phyloP scores from a whole-genome alignment of 371 early-diverging fungal species.

The Rhizopus microsporus region DNA sequence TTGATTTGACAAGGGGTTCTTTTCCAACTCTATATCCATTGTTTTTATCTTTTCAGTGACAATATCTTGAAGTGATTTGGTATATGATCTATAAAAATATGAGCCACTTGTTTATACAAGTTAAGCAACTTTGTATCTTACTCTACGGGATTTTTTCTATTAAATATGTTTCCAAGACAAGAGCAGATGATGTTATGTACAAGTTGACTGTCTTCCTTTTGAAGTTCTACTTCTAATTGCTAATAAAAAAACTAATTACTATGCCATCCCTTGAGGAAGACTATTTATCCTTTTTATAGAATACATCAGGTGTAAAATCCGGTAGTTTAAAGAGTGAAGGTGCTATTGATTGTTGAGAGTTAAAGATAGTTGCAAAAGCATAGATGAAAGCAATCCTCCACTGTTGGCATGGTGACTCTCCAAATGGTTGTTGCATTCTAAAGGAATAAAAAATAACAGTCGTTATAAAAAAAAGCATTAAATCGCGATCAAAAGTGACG shows the following conservation, averaged over 20 bases:
- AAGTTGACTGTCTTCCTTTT: conserved; percentile 23
- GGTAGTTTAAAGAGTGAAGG: conserved; percentile 26
- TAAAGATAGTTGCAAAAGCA: conserved; percentile 36
- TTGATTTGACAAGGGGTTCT: conserved; percentile 33
- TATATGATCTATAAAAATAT: conserved; percentile 12
- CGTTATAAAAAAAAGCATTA: too few relatives aligned
- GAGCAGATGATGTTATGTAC: conserved; percentile 34
- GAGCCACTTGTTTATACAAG: background rate
- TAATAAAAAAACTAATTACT: conserved; percentile 6
- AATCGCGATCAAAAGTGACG: too few relatives aligned
- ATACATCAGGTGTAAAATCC: conserved; percentile 35
- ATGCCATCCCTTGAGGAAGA: background rate
- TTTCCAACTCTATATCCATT: conserved; percentile 30
- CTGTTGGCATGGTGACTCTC: conserved; percentile 22
- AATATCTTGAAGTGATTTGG: conserved; percentile 29
- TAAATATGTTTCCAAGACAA: conserved; percentile 39
- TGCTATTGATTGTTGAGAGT: conserved; percentile 14
- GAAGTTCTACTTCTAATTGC: conserved; percentile 34
- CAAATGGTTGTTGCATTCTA: background rate
- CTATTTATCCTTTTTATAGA: background rate
- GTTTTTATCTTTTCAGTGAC: conserved; percentile 33
- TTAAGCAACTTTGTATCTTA: conserved; percentile 12
- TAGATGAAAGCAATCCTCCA: conserved; percentile 48
- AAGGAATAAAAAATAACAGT: too few relatives aligned
- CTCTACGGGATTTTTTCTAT: conserved; percentile 43